Conservation (phyloP, 495 filamentous ascomycete genomes). For the Aspergillus nanangensis region DNA sequence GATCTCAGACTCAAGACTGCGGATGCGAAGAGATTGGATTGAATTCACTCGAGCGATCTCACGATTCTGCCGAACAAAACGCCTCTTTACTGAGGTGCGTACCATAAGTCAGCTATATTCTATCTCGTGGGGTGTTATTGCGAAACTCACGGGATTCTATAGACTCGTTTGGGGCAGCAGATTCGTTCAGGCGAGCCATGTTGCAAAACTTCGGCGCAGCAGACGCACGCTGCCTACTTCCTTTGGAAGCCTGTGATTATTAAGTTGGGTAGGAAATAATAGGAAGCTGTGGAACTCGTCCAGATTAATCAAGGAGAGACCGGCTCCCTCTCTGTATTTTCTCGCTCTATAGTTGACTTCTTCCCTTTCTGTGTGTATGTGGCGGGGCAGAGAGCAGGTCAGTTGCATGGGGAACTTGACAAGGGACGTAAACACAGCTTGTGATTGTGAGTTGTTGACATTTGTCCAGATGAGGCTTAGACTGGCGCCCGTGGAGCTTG, state of each 20-base stretch:
- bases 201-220: conserved; percentile 1
- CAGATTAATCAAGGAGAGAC: not conserved
- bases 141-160: conserved; percentile 71
- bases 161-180: conserved; percentile 60
- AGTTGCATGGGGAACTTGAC: not conserved
- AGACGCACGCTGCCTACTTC: conserved; percentile 3
- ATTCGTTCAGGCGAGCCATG: conserved; percentile 90
- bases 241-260: conserved; percentile 6
- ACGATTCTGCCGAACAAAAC: conserved; percentile 88
- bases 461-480: conserved; percentile 35
- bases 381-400: too few species aligned
- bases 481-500: not conserved
- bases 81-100: conserved; percentile 62
- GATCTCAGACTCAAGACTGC: conserved; percentile 77
- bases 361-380: too few species aligned
- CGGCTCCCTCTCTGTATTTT: not conserved
- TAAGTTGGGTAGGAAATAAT: conserved; percentile 3
- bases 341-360: too few species aligned
- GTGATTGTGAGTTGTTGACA: conserved; percentile 31
- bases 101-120: conserved; percentile 7
- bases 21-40: conserved; percentile 83
- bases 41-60: conserved; percentile 91
- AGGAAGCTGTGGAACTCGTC: not conserved
- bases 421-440: conserved; percentile 16
- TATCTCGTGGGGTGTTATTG: not conserved